phyloP scores from a whole-genome alignment of 306 rosid genomes.

The Glycine soja region DNA sequence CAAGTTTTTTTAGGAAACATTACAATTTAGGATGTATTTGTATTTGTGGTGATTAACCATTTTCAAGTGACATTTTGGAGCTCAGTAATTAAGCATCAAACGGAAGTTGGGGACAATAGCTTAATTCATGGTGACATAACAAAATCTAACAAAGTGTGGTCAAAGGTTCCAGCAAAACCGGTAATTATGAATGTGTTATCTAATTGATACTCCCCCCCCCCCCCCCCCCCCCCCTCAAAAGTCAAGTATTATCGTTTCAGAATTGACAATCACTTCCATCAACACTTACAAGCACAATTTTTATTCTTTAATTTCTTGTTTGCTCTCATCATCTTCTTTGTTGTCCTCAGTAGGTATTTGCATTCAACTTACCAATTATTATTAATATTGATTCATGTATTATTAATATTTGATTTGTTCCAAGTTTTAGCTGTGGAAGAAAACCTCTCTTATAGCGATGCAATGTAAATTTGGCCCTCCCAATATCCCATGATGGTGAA shows the following conservation, averaged over 20 bases:
- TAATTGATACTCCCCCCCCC: background rate
- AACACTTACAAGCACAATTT: background rate
- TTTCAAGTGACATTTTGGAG: slow-evolving; percentile 1
- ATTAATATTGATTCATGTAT: slow-evolving; percentile 1
- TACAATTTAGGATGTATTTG: slow-evolving; percentile 2
- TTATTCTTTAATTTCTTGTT: background rate
- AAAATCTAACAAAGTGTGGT: background rate
- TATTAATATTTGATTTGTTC: background rate
- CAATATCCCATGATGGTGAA: slow-evolving; percentile 3
- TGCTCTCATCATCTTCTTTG: background rate
- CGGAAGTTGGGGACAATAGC: background rate
- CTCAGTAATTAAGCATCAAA: background rate
- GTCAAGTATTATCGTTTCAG: background rate
- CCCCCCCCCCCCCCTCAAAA: background rate
- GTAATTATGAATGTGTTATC: background rate
- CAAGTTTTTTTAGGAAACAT: background rate
- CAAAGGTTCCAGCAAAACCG: background rate
- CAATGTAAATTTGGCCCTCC: background rate
- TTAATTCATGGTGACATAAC: background rate
- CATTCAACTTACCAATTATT: slow-evolving; percentile 8
- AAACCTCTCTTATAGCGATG: background rate
- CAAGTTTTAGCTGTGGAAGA: background rate
- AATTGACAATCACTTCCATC: background rate
- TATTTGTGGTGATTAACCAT: background rate
- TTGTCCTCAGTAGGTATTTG: background rate